Evolutionary conservation across 805 yeast genomes (phyloP).

Genomic region (Candida sakaeoensis): DNA sequence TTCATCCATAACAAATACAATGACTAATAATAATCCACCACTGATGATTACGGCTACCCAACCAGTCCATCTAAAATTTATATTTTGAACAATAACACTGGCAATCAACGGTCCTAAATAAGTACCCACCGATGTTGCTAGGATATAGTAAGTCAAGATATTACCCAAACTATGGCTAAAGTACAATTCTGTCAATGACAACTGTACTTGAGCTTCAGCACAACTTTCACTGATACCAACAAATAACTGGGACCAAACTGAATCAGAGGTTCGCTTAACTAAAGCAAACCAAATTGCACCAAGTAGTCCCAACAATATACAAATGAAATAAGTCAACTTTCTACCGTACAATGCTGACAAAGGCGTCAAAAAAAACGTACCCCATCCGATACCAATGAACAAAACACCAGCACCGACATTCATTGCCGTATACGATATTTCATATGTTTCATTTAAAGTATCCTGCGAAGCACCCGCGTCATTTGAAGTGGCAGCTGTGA

Average conservation of each 20-base stretch:
- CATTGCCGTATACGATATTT: constrained; percentile 43
- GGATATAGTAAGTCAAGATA: constrained; percentile 49
- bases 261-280: constrained; percentile 31
- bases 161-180: constrained; percentile 46
- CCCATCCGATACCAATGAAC: constrained; percentile 42
- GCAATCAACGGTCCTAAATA: constrained; percentile 59
- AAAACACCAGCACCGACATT: constrained; percentile 49
- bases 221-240: constrained; percentile 39
- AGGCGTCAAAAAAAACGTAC: constrained; percentile 44
- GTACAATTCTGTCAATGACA: constrained; percentile 33
- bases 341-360: constrained; percentile 44
- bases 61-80: constrained; percentile 54
- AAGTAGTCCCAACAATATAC: constrained; percentile 34
- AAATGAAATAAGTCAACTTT: constrained; percentile 39
- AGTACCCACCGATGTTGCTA: constrained; percentile 51
- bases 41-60: constrained; percentile 45
- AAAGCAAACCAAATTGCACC: constrained; percentile 47
- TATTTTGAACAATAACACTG: constrained; percentile 49
- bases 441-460: constrained; percentile 38
- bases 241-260: constrained; percentile 46
- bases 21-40: constrained; percentile 37
- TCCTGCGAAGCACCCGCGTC: constrained; percentile 48
- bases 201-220: constrained; percentile 43
- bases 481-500: constrained; percentile 49
- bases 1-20: constrained; percentile 51